Conservation (phyloP, 2,329 filamentous ascomycete species). For the Alternaria solani region DNA sequence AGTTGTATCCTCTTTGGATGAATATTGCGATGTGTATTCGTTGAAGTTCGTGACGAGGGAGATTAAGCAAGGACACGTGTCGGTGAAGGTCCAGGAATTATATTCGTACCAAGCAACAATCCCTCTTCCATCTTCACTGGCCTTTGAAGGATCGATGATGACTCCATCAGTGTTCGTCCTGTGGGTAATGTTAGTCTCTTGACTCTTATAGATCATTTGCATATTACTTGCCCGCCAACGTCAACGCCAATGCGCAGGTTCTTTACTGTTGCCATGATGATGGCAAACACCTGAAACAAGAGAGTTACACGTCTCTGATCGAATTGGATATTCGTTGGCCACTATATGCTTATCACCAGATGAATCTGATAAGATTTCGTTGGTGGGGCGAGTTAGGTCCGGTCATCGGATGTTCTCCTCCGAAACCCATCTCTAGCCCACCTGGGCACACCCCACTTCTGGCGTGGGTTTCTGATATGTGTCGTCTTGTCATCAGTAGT, state of each 20-base stretch:
- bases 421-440: not conserved
- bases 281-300: not conserved
- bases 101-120: slow-evolving; percentile 46
- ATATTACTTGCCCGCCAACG: slow-evolving; percentile 49
- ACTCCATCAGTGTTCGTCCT: slow-evolving; percentile 51
- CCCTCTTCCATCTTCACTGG: slow-evolving; percentile 36
- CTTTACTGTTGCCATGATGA: slow-evolving; percentile 19
- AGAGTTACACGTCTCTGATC: not conserved
- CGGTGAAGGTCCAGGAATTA: not conserved
- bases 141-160: slow-evolving; percentile 45
- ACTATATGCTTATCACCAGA: not conserved
- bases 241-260: slow-evolving; percentile 55
- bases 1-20: not conserved
- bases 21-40: not conserved
- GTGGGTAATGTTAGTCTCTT: slow-evolving; percentile 10
- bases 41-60: not conserved
- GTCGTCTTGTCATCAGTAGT: not conserved
- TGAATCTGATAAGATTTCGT: slow-evolving; percentile 24
- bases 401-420: not conserved
- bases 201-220: not conserved
- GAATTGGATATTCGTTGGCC: not conserved
- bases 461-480: not conserved
- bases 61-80: not conserved
- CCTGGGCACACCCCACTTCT: not conserved
- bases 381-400: slow-evolving; percentile 18